These are phyloP conservation scores for Millerozyma miso DNA, from an alignment of 805 yeast genomes.

Conservation along the genomic window DNA sequence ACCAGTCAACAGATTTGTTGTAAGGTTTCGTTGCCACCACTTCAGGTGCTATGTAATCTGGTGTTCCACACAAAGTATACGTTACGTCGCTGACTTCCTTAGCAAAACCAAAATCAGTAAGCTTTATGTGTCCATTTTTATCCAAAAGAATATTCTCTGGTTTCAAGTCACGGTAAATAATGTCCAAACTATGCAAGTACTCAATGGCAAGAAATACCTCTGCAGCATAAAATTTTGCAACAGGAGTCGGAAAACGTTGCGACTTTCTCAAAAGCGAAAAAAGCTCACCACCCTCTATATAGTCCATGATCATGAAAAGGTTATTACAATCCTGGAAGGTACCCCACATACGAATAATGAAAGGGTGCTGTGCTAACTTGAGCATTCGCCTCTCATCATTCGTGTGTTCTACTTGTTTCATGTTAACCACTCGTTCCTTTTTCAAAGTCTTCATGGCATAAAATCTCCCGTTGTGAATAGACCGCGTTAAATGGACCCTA, in stretches of 20 bases:
- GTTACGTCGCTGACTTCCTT: constrained; percentile 58
- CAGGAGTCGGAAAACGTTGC: constrained; percentile 58
- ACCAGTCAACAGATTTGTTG: constrained; percentile 62
- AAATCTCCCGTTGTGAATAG: constrained; percentile 55
- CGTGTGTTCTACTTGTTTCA: constrained; percentile 63
- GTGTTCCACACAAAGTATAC: constrained; percentile 61
- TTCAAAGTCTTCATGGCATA: constrained; percentile 59
- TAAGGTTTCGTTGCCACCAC: constrained; percentile 62
- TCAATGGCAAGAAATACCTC: constrained; percentile 57
- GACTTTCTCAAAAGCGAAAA: constrained; percentile 54
- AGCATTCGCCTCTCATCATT: constrained; percentile 60
- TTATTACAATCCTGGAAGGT: constrained; percentile 56
- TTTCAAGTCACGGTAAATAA: constrained; percentile 57
- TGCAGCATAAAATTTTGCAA: constrained; percentile 61
- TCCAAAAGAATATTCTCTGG: constrained; percentile 59
- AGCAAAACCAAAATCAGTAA: constrained; percentile 62
- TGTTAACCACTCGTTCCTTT: constrained; percentile 53
- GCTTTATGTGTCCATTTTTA: constrained; percentile 56
- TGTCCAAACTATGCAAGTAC: constrained; percentile 55
- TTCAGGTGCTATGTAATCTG: constrained; percentile 63
- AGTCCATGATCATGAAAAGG: constrained; percentile 61
- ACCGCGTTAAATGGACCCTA: constrained; percentile 53
- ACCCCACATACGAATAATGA: constrained; percentile 64
- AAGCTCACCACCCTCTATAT: constrained; percentile 61
- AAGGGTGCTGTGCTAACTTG: constrained; percentile 56